A percentile compares a stretch with the other conserved stretches of the same genome.
Evolutionary conservation across 1,284 basidiomycete genomes (phyloP).

Genomic region (Golubevia sp.): DNA sequence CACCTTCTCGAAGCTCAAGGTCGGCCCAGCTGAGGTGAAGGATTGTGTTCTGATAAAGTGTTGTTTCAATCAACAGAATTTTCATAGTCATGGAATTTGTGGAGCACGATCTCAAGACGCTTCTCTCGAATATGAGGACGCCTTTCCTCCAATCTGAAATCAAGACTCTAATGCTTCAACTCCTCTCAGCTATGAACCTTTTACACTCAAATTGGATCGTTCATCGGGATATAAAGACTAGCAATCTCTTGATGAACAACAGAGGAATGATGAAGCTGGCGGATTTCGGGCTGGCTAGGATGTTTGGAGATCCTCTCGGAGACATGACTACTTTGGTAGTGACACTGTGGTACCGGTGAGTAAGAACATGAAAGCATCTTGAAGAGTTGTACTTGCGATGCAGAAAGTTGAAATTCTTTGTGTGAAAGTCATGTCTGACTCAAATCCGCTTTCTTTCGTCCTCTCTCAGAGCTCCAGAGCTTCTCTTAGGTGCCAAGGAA

Average conservation of each 20-base stretch:
- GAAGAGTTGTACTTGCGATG: background rate
- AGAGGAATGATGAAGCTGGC: constrained; percentile 97
- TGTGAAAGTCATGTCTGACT: constrained; percentile 16
- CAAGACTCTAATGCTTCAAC: constrained; percentile 91
- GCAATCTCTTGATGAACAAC: constrained; percentile 98
- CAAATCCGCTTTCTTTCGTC: background rate
- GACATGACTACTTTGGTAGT: constrained; percentile 97
- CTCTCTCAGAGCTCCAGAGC: constrained; percentile 25
- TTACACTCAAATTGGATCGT: constrained; percentile 97
- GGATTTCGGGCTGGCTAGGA: constrained; percentile 93
- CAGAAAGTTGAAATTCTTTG: too few relatives aligned
- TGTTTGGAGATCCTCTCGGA: constrained; percentile 92
- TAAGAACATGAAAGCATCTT: background rate
- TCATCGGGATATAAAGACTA: constrained; percentile 96
- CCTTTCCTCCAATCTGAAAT: constrained; percentile 97
- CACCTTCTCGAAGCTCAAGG: too few relatives aligned
- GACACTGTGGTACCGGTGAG: constrained; percentile 96
- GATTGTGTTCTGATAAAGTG: too few relatives aligned
- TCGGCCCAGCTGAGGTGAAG: too few relatives aligned
- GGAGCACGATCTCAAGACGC: constrained; percentile 96
- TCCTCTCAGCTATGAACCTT: constrained; percentile 87
- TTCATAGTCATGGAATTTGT: constrained; percentile 99
- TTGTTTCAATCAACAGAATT: constrained; percentile 74
- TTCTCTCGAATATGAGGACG: constrained; percentile 87
- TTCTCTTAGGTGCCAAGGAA: constrained; percentile 23